Evolutionary conservation across 2,329 filamentous ascomycete species (phyloP), one percentile per base, ranked within the genome.

Genomic region (Aspergillus flavus): DNA sequence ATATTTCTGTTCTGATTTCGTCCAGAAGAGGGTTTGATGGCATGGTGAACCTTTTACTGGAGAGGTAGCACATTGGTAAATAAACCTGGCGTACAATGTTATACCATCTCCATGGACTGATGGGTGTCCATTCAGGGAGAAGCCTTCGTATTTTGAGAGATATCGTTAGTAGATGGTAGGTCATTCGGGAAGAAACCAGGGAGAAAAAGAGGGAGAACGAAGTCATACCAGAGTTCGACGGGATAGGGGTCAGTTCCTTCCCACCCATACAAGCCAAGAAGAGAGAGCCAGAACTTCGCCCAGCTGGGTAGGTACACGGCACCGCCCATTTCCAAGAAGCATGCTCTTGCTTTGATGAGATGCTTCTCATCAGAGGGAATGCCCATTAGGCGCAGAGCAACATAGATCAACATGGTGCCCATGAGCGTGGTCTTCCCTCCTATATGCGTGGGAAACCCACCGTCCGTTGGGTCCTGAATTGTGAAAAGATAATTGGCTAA

Each of bases 261-360:
- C 56, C 56, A 58, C 2, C 21, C 41, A 30, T 58, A 58, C n/a
- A 58, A 41, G n/a, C 56, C 56, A 6, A 58, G 56, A 11, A 58
- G 56, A n/a, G 39, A 23, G 4, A 58, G 26, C 56, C 56, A 58
- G 39, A 58, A 58, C 41, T 58, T 58, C 3, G 56, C 56, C 56
- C 56, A 58, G 28, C 56, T 26, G 0, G 56, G 56, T 2, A 58
- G 56, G 30, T 48, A 58, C 7, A 32, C 19, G 3, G 41, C 56
- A 34, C 56, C 56, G 2, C 56, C 56, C 41, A 34, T 30, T 5
- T 23, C 4, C 14, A 48, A 16, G 14, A n/a, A 32, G 26, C 28
- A 58, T 30, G 23, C 6, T 23, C 56, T 23, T 3, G 56, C 56
- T 26, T 58, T 21, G 19, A 12, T 3, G 14, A 58, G 56, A 6